Percentiles rank a stretch among this genome's conserved stretches.
These are phyloP conservation scores for Tetracentron sinense DNA, from an alignment of 164 flowering plant genomes.

Conservation along the genomic window DNA sequence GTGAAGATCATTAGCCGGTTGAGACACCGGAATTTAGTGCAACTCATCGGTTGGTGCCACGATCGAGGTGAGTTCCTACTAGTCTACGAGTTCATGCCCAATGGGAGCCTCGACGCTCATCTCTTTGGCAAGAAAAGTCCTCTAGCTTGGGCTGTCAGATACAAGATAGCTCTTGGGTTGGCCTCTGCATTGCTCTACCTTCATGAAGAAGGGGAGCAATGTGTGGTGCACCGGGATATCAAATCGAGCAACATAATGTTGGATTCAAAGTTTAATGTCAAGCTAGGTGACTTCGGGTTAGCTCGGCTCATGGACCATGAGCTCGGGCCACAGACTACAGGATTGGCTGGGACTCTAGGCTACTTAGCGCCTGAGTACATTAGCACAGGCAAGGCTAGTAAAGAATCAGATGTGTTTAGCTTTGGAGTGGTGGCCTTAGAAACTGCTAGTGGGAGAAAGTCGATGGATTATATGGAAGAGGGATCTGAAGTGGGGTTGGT, in stretches of 20 bases:
- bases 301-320: slow-evolving; percentile 39
- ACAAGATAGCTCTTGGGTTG: slow-evolving; percentile 31
- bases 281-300: slow-evolving; percentile 35
- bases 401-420: slow-evolving; percentile 48
- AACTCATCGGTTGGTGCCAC: slow-evolving; percentile 56
- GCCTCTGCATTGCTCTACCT: slow-evolving; percentile 46
- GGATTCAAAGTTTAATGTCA: slow-evolving; percentile 38
- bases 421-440: slow-evolving; percentile 47
- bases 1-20: slow-evolving; percentile 21
- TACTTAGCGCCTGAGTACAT: slow-evolving; percentile 44
- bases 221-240: slow-evolving; percentile 48
- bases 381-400: slow-evolving; percentile 36
- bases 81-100: slow-evolving; percentile 53
- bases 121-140: slow-evolving; percentile 20
- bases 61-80: slow-evolving; percentile 35
- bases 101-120: slow-evolving; percentile 46
- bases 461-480: slow-evolving; percentile 10
- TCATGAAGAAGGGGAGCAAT: slow-evolving; percentile 54
- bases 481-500: slow-evolving; percentile 16
- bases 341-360: slow-evolving; percentile 35
- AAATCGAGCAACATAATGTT: slow-evolving; percentile 48
- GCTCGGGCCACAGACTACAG: slow-evolving; percentile 31
- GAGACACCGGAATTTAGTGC: slow-evolving; percentile 45
- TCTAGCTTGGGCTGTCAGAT: slow-evolving; percentile 32
- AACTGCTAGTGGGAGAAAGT: slow-evolving; percentile 34